These are phyloP conservation scores for Xylaria sp. DNA, from an alignment of 2,329 filamentous ascomycete genomes.

Conservation along the genomic window DNA sequence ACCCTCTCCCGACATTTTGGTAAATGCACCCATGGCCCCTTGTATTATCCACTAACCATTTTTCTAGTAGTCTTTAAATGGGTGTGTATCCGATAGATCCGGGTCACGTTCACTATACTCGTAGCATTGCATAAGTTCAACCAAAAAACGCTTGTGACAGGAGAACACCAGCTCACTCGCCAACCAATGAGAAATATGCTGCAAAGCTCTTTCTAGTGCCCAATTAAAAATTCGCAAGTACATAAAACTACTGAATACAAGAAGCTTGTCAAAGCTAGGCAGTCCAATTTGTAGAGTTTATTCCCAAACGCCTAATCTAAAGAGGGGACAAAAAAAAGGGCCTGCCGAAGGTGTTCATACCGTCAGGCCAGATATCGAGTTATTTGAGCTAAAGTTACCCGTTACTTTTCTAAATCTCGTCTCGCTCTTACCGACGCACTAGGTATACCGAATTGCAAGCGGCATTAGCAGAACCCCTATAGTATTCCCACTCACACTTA, in stretches of 20 bases:
- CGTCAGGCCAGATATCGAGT: not conserved
- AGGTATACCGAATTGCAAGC: not conserved
- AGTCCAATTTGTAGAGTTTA: not conserved
- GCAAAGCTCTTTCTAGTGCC: not conserved
- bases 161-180: not conserved
- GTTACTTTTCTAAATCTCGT: not conserved
- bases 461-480: slow-evolving; percentile 1
- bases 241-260: not conserved
- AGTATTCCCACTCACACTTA: not conserved
- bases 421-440: not conserved
- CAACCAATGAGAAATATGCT: slow-evolving; percentile 6
- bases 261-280: not conserved
- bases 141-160: slow-evolving; percentile 7
- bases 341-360: not conserved
- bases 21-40: slow-evolving; percentile 17
- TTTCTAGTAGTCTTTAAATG: slow-evolving; percentile 1
- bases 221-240: no score
- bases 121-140: slow-evolving; percentile 16
- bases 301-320: not conserved
- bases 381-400: not conserved
- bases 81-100: slow-evolving; percentile 13
- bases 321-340: no score
- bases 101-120: slow-evolving; percentile 14
- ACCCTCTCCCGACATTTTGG: slow-evolving; percentile 27
- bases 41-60: slow-evolving; percentile 24